Conservation (phyloP, 192 early-diverging fungal species). For the Linderina pennispora region DNA sequence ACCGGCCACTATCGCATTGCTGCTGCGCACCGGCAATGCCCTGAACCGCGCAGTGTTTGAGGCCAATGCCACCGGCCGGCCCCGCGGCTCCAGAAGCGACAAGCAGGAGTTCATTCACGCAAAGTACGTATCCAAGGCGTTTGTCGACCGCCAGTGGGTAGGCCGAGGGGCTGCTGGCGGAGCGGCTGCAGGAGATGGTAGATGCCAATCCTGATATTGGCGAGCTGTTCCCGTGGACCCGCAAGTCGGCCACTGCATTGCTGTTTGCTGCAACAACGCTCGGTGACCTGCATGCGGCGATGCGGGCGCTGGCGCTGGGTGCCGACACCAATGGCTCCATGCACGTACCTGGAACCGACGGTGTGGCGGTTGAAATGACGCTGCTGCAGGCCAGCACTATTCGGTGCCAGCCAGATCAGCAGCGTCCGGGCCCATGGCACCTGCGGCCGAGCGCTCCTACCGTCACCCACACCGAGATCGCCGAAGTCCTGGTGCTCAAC, state of each 20-base stretch:
- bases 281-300: slow-evolving; percentile 47
- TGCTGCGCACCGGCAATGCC: slow-evolving; percentile 29
- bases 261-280: slow-evolving; percentile 29
- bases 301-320: slow-evolving; percentile 65
- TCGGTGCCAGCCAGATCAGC: too few species aligned
- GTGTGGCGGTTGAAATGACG: too few species aligned
- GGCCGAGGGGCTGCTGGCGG: background rate
- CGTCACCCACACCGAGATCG: slow-evolving; percentile 25
- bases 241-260: slow-evolving; percentile 13
- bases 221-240: too few species aligned
- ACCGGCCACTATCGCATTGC: slow-evolving; percentile 27
- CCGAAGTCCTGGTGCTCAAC: slow-evolving; percentile 40
- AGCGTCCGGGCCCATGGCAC: too few species aligned
- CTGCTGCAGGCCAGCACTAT: slow-evolving; percentile 28
- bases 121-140: slow-evolving; percentile 58
- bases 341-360: background rate
- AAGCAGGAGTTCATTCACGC: slow-evolving; percentile 58
- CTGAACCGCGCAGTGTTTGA: slow-evolving; percentile 21
- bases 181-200: too few species aligned
- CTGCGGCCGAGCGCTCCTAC: too few species aligned
- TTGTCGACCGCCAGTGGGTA: slow-evolving; percentile 35
- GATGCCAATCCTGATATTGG: too few species aligned
- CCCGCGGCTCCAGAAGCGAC: slow-evolving; percentile 46
- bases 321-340: slow-evolving; percentile 53
- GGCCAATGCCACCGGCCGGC: background rate